Evolutionary conservation across 352 stramenopile genomes (phyloP).

Genomic region (Phytophthora aleatoria): DNA sequence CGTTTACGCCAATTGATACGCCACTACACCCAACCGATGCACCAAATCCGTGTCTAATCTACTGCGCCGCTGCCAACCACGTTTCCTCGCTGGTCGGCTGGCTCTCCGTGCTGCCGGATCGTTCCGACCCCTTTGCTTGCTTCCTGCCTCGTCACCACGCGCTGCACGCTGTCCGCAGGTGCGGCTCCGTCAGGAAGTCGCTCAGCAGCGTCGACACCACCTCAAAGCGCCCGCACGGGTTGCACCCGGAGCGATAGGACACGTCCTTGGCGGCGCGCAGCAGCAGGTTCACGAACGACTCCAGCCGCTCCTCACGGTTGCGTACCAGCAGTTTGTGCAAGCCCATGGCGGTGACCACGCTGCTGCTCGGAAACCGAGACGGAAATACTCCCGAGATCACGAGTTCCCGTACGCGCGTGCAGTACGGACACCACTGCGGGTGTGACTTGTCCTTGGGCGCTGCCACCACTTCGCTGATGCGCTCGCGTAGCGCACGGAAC

Average conservation of each 20-base stretch:
- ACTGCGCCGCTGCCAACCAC: slow-evolving; percentile 3
- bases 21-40: slow-evolving; percentile 11
- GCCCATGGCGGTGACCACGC: slow-evolving; percentile 25
- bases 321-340: slow-evolving; percentile 24
- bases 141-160: slow-evolving; percentile 6
- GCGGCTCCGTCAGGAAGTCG: slow-evolving; percentile 56
- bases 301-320: slow-evolving; percentile 41
- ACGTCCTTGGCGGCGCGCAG: slow-evolving; percentile 50
- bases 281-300: slow-evolving; percentile 51
- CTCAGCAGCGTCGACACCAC: slow-evolving; percentile 53
- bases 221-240: slow-evolving; percentile 52
- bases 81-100: slow-evolving; percentile 6
- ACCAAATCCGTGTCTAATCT: slow-evolving; percentile 18
- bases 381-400: slow-evolving; percentile 48
- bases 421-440: slow-evolving; percentile 67
- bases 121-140: not conserved
- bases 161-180: slow-evolving; percentile 11
- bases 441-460: slow-evolving; percentile 40
- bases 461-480: slow-evolving; percentile 34
- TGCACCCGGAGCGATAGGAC: slow-evolving; percentile 50
- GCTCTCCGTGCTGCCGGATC: slow-evolving; percentile 3
- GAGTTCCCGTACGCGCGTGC: slow-evolving; percentile 48
- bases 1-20: slow-evolving; percentile 23
- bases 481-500: slow-evolving; percentile 52
- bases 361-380: slow-evolving; percentile 38